Evolutionary conservation across 139 green algal species (phyloP).

Genomic region (Tetradesmus lagerheimii): DNA sequence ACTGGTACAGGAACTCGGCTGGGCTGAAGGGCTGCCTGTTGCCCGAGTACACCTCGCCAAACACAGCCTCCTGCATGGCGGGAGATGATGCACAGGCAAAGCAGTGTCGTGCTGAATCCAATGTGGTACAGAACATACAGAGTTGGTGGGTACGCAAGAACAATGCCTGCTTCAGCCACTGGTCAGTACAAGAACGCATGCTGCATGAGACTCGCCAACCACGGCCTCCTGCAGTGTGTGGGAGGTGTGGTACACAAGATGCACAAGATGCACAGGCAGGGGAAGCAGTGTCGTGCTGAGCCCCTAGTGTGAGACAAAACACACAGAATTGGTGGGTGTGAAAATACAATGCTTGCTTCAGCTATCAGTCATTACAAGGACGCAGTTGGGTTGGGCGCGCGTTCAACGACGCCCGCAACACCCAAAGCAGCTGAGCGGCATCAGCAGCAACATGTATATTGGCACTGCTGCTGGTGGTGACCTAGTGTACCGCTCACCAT

Average conservation of each 20-base stretch:
- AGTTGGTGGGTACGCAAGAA: too few relatives aligned
- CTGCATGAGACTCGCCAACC: not conserved
- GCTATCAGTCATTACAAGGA: too few relatives aligned
- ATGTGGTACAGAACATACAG: too few relatives aligned
- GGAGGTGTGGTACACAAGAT: too few relatives aligned
- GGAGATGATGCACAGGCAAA: not conserved
- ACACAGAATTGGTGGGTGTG: too few relatives aligned
- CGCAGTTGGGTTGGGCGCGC: too few relatives aligned
- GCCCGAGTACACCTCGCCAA: constrained; percentile 72
- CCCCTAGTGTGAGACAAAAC: too few relatives aligned
- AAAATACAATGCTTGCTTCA: too few relatives aligned
- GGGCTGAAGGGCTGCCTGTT: constrained; percentile 68
- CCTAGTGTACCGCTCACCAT: constrained; percentile 60
- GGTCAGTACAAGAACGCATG: too few relatives aligned
- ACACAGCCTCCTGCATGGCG: constrained; percentile 71
- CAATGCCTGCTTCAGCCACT: too few relatives aligned
- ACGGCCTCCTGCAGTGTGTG: not conserved
- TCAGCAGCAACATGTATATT: not conserved
- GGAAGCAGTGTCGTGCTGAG: too few relatives aligned
- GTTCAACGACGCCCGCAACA: not conserved
- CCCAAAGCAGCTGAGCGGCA: not conserved
- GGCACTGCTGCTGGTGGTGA: not conserved
- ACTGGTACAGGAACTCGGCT: constrained; percentile 77
- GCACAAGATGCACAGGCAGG: too few relatives aligned
- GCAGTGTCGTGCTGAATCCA: not conserved